These are phyloP conservation scores for Hygrophoropsis aurantiaca DNA, from an alignment of 768 basidiomycete genomes.

Conservation along the genomic window DNA sequence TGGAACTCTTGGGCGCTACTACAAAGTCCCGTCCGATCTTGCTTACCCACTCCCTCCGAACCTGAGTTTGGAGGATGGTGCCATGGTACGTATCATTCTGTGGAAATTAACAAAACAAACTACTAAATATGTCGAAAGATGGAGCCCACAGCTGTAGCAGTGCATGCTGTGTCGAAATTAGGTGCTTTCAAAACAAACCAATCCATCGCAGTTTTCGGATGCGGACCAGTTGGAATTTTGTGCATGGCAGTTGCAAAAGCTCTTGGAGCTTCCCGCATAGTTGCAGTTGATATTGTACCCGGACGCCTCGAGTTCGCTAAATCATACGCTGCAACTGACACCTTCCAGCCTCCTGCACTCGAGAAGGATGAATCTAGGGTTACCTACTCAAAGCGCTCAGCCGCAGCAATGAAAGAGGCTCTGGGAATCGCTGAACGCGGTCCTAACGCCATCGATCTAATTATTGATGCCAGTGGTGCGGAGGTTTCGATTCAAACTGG, in stretches of 20 bases:
- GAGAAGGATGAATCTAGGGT: constrained; percentile 64
- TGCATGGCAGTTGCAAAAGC: constrained; percentile 97
- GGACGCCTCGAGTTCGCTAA: constrained; percentile 85
- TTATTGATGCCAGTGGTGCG: constrained; percentile 91
- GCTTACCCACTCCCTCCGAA: constrained; percentile 81
- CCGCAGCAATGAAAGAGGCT: constrained; percentile 59
- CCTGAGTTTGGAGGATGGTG: constrained; percentile 90
- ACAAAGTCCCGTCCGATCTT: constrained; percentile 82
- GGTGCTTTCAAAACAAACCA: constrained; percentile 73
- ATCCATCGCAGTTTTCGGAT: constrained; percentile 83
- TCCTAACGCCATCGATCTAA: constrained; percentile 70
- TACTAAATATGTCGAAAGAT: constrained; percentile 49
- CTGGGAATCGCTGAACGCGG: constrained; percentile 76
- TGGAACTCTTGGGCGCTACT: constrained; percentile 87
- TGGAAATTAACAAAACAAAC: background rate
- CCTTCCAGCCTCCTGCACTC: constrained; percentile 61
- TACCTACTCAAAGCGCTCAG: constrained; percentile 73
- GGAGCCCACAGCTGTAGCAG: constrained; percentile 90
- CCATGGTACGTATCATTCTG: constrained; percentile 61
- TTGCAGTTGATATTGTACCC: constrained; percentile 80
- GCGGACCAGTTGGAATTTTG: constrained; percentile 84
- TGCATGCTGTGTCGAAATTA: constrained; percentile 82
- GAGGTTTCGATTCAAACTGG: constrained; percentile 91
- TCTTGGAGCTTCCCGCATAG: constrained; percentile 78
- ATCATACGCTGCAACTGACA: constrained; percentile 78